Evolutionary conservation across 1,284 basidiomycete genomes (phyloP), one percentile per base, ranked within the genome.

Genomic region (Ustilago xerochloae): DNA sequence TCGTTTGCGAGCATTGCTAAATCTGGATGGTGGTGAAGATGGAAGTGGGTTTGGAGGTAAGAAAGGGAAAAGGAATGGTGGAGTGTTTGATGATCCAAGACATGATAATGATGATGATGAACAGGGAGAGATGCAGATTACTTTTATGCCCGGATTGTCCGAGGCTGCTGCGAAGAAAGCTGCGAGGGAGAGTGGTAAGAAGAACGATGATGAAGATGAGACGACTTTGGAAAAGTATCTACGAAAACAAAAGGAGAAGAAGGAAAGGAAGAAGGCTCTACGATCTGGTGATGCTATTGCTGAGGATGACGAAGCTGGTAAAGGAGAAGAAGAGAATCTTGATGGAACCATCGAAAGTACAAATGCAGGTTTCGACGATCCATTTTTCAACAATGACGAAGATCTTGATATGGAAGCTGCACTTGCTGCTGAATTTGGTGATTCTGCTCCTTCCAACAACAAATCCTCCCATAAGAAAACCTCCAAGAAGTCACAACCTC

Each of bases 321-420:
- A 50, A 65, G n/a, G 35, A 49, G 64, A 24, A 2, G 50, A 35
- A 45, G 49, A 43, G 6, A 16, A 49, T 5, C 66, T 51, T 13
- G 53, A 62, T 41, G 64, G 51, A 2, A 66, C 54, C 2, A 59
- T 63, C 32, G 46, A 26, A 22, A 60, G 36, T 58, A 62, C 36
- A 6, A 65, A 63, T 16, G 49, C 66, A 6, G 70, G 66, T 20
- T 82, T 80, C 35, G 77, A 10, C 90, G 94, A 52, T 89, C 93
- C 41, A 86, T 88, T 13, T 87, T 97, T 53, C 61, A 73, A 67
- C 60, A 45, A 80, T 15, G 80, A 79, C 60, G 47, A 80, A 16
- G 80, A 79, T 16, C 59, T 56, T 63, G 83, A 84, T 77, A 66
- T 79, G 69, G 79, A 83, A 55, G 62, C 76, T 46, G 79, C 79